phyloP scores from a whole-genome alignment of 352 stramenopile species.

The Phytopythium mirpurense region DNA sequence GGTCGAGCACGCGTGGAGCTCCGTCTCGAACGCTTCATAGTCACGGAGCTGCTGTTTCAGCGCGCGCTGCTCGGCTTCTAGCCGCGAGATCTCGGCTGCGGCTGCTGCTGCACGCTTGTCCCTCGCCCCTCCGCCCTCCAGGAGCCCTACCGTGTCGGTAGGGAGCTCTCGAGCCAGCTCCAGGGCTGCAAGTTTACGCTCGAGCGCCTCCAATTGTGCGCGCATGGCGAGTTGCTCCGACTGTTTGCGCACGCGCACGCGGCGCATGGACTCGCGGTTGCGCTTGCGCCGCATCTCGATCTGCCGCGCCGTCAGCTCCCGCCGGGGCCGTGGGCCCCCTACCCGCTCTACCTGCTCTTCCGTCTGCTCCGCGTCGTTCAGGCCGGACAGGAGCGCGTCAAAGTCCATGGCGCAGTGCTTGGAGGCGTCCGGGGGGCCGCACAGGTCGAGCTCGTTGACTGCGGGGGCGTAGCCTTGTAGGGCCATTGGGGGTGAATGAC shows the following conservation, averaged over 20 bases:
- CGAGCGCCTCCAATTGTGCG: background rate
- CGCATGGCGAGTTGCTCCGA: slow-evolving; percentile 16
- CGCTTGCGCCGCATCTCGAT: slow-evolving; percentile 26
- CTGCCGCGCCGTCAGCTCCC: slow-evolving; percentile 5
- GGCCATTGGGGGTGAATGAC: background rate
- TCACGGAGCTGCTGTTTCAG: slow-evolving; percentile 7
- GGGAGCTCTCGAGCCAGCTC: background rate
- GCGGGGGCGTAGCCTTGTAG: background rate
- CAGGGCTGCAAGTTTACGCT: background rate
- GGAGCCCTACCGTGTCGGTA: background rate
- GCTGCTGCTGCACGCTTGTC: background rate
- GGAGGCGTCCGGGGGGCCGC: background rate
- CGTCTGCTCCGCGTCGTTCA: background rate
- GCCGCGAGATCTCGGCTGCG: slow-evolving; percentile 12
- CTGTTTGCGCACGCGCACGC: slow-evolving; percentile 22
- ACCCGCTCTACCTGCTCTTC: background rate
- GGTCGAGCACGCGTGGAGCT: background rate
- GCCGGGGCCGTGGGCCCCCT: background rate
- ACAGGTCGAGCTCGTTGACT: background rate
- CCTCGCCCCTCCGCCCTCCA: too few relatives aligned
- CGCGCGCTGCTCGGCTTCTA: slow-evolving; percentile 14
- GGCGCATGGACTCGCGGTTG: slow-evolving; percentile 44
- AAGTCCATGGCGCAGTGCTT: background rate
- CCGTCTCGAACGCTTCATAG: background rate
- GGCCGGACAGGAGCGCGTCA: background rate